Evolutionary conservation across 2,329 filamentous ascomycete species (phyloP), one percentile per base, ranked within the genome.

Genomic region (Didymella arachidicola): DNA sequence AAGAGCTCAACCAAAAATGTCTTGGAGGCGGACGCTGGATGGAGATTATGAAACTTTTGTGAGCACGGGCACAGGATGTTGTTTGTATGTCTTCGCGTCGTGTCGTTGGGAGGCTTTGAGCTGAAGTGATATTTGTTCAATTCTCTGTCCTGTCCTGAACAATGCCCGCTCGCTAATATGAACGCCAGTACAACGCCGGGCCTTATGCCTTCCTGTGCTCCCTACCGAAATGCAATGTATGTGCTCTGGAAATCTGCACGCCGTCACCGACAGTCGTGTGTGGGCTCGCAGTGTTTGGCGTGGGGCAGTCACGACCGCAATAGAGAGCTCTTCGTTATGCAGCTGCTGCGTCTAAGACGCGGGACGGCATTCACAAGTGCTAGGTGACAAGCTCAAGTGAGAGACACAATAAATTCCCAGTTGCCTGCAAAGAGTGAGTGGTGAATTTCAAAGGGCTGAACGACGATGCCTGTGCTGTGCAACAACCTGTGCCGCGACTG

Each of bases 341-440:
- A 27, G 36, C 22, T 36, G 18, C 7, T 32, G 14, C 36, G 26
- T 19, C 7, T 18, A 1, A 3, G 7, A 41, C 1, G 30, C 30
- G 7, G 30, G 19, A 38, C 10, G 7, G 8, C 32, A n/a, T 49
- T 18, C 8, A 14, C 2, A 12, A 16, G 8, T 42, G 16, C 25
- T 18, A 19, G 18, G 32, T 7, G 7, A 26, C 32, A 8, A 27
- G 19, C 45, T 64, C 67, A 73, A 18, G 63, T 56, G 38, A 73
- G 61, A 1, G 68, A 64, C 16, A 73, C 71, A 16, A 70, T 73
- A 43, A 73, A 73, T 26, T 72, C 67, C 71, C 71, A 73, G 36
- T 72, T 73, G 29, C 68, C 71, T 73, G 25, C n/a, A 8, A 2
- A 6, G 6, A 7, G 56, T 72, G 49, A 71, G 64, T 30, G 32